Percentiles rank a stretch among this genome's conserved stretches.
Evolutionary conservation across 2,329 filamentous ascomycete species (phyloP).

Genomic region (Hypoxylon sp.): DNA sequence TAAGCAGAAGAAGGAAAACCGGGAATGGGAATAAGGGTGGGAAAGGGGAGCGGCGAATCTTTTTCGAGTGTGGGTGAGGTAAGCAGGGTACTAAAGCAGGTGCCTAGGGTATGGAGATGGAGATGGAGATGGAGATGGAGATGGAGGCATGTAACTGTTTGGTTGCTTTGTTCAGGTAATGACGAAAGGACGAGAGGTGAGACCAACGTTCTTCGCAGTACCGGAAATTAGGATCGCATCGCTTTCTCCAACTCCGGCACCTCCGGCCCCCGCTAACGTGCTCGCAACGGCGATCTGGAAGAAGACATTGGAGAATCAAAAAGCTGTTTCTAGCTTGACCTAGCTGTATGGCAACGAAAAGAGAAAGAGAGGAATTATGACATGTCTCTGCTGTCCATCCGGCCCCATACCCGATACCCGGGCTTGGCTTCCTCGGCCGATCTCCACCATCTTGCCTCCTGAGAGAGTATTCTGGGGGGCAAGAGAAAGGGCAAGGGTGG

Average conservation of each 20-base stretch:
- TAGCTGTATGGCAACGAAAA: background rate
- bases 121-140: background rate
- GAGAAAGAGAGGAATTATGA: background rate
- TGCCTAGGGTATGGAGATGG: background rate
- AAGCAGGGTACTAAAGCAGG: background rate
- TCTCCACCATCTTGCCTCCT: background rate
- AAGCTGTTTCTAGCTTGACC: conserved; percentile 1
- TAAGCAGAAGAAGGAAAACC: background rate
- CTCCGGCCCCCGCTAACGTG: conserved; percentile 14
- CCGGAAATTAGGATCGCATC: conserved; percentile 18
- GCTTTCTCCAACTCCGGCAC: conserved; percentile 24
- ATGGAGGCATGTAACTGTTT: background rate
- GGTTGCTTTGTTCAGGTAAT: no score
- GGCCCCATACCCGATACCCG: background rate
- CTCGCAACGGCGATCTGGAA: conserved; percentile 33
- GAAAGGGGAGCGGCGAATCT: background rate
- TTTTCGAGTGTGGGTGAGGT: background rate
- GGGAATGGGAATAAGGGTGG: background rate
- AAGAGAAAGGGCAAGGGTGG: background rate
- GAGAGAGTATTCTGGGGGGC: background rate
- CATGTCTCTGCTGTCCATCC: conserved; percentile 2
- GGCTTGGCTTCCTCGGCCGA: background rate
- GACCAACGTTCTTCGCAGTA: conserved; percentile 36
- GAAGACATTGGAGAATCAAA: conserved; percentile 1
- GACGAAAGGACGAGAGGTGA: conserved; percentile 1